Percentiles rank a stretch among this genome's conserved stretches.
Evolutionary conservation across 2,329 filamentous ascomycete species (phyloP).

Genomic region (Epichloe uncinata): DNA sequence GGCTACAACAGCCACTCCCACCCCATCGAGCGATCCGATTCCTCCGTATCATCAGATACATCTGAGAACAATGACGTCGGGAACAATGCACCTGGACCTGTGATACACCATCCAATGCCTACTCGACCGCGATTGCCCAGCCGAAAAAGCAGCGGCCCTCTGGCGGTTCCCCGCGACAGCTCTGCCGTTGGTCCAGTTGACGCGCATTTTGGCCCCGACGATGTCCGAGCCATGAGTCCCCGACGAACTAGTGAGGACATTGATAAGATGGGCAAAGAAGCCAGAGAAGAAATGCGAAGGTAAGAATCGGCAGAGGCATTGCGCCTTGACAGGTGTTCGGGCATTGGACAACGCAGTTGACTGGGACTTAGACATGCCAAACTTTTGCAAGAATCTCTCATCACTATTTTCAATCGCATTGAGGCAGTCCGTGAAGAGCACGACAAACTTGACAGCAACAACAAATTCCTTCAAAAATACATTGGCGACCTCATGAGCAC

Average conservation of each 20-base stretch:
- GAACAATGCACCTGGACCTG: constrained; percentile 26
- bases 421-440: constrained; percentile 90
- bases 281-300: constrained; percentile 52
- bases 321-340: background rate
- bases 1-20: constrained; percentile 14
- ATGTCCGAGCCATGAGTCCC: constrained; percentile 90
- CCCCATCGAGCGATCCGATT: constrained; percentile 26
- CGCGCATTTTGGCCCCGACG: constrained; percentile 68
- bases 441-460: constrained; percentile 91
- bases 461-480: constrained; percentile 95
- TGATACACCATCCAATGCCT: constrained; percentile 38
- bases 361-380: constrained; percentile 61
- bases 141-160: constrained; percentile 68
- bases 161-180: constrained; percentile 68
- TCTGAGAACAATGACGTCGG: constrained; percentile 20
- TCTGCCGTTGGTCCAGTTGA: constrained; percentile 60
- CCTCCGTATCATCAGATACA: constrained; percentile 19
- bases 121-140: constrained; percentile 55
- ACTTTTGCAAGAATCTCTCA: constrained; percentile 73
- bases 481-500: constrained; percentile 91
- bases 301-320: constrained; percentile 17
- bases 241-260: constrained; percentile 82
- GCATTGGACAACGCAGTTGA: background rate
- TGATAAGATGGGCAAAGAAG: constrained; percentile 73
- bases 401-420: constrained; percentile 83